phyloP scores from a whole-genome alignment of 768 basidiomycete species.

The Hericium erinaceus region DNA sequence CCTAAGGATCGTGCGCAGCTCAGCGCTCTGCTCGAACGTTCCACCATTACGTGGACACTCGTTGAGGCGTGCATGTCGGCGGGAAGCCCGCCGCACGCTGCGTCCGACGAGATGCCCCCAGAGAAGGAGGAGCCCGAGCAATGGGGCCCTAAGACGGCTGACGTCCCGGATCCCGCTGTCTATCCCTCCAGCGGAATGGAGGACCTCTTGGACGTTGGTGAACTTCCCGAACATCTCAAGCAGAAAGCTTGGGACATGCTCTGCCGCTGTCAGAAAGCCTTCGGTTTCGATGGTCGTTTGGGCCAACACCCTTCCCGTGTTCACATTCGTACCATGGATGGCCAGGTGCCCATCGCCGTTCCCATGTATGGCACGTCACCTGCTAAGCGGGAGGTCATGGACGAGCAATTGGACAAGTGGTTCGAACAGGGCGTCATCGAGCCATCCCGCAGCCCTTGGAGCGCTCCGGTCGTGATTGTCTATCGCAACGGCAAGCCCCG shows the following conservation, averaged over 20 bases:
- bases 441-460: background rate
- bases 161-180: background rate
- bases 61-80: too few species aligned
- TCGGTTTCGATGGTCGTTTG: slow-evolving; percentile 2
- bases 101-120: too few species aligned
- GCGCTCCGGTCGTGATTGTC: slow-evolving; percentile 12
- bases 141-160: background rate
- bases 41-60: too few species aligned
- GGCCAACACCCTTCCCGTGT: background rate
- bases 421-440: background rate
- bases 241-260: slow-evolving; percentile 3
- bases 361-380: slow-evolving; percentile 1
- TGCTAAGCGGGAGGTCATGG: background rate
- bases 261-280: background rate
- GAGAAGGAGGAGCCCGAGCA: too few species aligned
- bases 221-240: background rate
- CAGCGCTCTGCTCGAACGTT: too few species aligned
- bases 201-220: slow-evolving; percentile 1
- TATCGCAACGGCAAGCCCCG: slow-evolving; percentile 14
- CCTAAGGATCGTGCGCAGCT: background rate
- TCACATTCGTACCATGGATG: background rate
- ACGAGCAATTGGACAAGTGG: background rate
- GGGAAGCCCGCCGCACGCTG: too few species aligned
- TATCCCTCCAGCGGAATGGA: background rate
- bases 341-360: background rate